These are phyloP conservation scores for Cotoneaster glaucophyllus DNA, from an alignment of 306 rosid species.

Conservation along the genomic window DNA sequence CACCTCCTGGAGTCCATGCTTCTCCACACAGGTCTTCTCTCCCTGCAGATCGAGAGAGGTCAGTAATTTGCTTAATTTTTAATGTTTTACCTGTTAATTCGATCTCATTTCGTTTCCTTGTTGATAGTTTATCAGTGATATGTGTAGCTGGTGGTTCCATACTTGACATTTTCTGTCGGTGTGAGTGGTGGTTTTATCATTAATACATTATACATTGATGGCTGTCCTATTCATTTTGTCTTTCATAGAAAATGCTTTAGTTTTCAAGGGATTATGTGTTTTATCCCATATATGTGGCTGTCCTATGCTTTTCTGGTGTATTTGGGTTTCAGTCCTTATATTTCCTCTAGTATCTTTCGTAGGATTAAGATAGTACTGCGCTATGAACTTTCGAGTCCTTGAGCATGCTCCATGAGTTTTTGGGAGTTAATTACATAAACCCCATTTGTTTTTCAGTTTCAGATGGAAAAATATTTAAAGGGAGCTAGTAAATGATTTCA, in stretches of 20 bases:
- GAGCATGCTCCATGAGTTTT: neutral
- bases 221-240: neutral
- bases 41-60: slow-evolving; percentile 80
- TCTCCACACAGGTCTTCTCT: slow-evolving; percentile 67
- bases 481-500: neutral
- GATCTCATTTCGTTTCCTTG: neutral
- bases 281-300: neutral
- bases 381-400: neutral
- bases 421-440: neutral
- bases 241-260: neutral
- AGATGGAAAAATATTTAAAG: neutral
- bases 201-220: neutral
- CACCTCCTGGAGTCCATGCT: slow-evolving; percentile 71
- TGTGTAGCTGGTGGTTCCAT: neutral
- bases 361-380: neutral
- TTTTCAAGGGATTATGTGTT: neutral
- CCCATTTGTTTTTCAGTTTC: neutral
- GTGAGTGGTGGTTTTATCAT: neutral
- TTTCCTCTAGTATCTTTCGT: neutral
- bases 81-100: neutral
- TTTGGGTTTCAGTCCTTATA: neutral
- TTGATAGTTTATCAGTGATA: neutral
- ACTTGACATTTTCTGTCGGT: neutral
- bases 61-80: neutral
- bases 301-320: neutral